Evolutionary conservation across 1,139 yeast species (phyloP).

Genomic region (Hyphopichia fennica): DNA sequence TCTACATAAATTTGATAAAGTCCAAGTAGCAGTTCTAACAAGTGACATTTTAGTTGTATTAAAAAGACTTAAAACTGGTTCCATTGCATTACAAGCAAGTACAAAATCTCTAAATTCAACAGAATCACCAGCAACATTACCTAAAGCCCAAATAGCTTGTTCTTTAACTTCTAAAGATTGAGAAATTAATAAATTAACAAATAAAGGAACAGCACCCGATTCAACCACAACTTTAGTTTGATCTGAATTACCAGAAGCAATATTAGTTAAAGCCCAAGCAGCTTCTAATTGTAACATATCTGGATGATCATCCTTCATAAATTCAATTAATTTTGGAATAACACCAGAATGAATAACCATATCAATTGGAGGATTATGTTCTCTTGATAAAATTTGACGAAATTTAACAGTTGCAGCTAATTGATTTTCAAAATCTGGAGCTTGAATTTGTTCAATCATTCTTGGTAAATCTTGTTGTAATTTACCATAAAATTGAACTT

Average conservation of each 20-base stretch:
- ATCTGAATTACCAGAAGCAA: slow-evolving; percentile 91
- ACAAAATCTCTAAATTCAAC: slow-evolving; percentile 87
- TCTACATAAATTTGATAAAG: slow-evolving; percentile 91
- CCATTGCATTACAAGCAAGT: slow-evolving; percentile 81
- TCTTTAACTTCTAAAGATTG: slow-evolving; percentile 90
- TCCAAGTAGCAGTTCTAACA: slow-evolving; percentile 97
- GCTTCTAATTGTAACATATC: slow-evolving; percentile 94
- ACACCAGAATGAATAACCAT: slow-evolving; percentile 91
- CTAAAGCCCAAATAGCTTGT: slow-evolving; percentile 99
- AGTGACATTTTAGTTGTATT: slow-evolving; percentile 81
- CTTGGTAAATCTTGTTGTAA: slow-evolving; percentile 77
- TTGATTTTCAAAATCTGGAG: slow-evolving; percentile 77
- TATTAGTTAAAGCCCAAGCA: slow-evolving; percentile 98
- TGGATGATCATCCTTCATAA: slow-evolving; percentile 75
- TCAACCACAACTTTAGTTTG: slow-evolving; percentile 92
- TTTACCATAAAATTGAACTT: slow-evolving; percentile 52
- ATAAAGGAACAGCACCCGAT: slow-evolving; percentile 89
- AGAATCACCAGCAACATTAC: slow-evolving; percentile 98
- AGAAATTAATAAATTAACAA: slow-evolving; percentile 78
- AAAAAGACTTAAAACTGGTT: slow-evolving; percentile 78
- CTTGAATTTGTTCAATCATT: slow-evolving; percentile 80
- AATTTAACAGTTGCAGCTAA: slow-evolving; percentile 88
- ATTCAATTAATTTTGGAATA: slow-evolving; percentile 84
- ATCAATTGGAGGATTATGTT: slow-evolving; percentile 97
- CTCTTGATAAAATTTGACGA: slow-evolving; percentile 90